Evolutionary conservation across 768 basidiomycete species (phyloP).

Genomic region (Hortiboletus campestris): DNA sequence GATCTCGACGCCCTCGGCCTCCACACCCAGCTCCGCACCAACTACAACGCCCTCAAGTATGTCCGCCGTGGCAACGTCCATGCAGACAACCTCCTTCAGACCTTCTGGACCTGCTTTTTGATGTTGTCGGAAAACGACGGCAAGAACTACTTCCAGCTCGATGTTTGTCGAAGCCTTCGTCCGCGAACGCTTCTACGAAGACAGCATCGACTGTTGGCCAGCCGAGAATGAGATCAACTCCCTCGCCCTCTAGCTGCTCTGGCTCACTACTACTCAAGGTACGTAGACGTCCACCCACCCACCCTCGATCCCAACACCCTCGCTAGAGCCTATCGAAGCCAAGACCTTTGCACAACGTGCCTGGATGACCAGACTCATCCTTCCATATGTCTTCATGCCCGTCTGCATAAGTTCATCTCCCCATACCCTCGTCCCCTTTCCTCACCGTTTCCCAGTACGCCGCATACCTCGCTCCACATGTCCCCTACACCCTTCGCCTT

Average conservation of each 20-base stretch:
- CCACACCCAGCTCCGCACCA: constrained; percentile 40
- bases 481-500: constrained; percentile 57
- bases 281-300: constrained; percentile 15
- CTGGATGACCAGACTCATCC: constrained; percentile 33
- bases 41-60: constrained; percentile 30
- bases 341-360: constrained; percentile 28
- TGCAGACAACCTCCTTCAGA: constrained; percentile 29
- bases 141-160: constrained; percentile 56
- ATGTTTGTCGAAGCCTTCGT: constrained; percentile 49
- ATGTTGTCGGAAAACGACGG: constrained; percentile 71
- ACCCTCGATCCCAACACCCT: constrained; percentile 17
- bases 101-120: constrained; percentile 49
- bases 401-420: constrained; percentile 38
- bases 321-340: constrained; percentile 30
- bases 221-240: constrained; percentile 46
- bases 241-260: constrained; percentile 61
- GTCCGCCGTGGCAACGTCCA: constrained; percentile 35
- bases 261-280: constrained; percentile 58
- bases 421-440: not conserved
- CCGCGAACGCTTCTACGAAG: constrained; percentile 46
- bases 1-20: constrained; percentile 37
- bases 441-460: constrained; percentile 44
- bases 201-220: constrained; percentile 52
- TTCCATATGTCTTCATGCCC: constrained; percentile 49
- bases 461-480: constrained; percentile 56